These are phyloP conservation scores for Aspergillus mulundensis DNA, from an alignment of 495 filamentous ascomycete genomes.

Conservation along the genomic window DNA sequence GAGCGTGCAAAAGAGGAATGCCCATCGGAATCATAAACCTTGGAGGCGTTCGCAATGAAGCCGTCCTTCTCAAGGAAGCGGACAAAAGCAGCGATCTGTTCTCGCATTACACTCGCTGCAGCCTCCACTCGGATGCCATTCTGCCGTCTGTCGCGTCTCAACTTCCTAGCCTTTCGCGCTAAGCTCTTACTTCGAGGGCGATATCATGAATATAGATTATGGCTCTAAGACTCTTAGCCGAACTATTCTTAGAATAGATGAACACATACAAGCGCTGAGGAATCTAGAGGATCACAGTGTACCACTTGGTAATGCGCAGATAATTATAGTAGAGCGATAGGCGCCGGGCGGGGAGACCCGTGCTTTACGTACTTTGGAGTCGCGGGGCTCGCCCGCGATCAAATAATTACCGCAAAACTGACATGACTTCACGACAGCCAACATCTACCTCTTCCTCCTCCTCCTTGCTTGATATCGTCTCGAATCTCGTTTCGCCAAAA, in stretches of 20 bases:
- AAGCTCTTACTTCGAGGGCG: not conserved
- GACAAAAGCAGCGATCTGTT: constrained; percentile 12
- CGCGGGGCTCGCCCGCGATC: constrained; percentile 17
- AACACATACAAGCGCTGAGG: not conserved
- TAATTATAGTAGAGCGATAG: constrained; percentile 5
- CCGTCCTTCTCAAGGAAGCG: constrained; percentile 56
- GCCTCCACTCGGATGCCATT: constrained; percentile 33
- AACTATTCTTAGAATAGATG: not conserved
- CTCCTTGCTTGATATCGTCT: constrained; percentile 26
- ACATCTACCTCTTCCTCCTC: constrained; percentile 17
- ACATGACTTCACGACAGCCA: constrained; percentile 23
- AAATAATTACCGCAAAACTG: constrained; percentile 7
- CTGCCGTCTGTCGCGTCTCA: constrained; percentile 33
- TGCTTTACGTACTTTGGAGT: not conserved
- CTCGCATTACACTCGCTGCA: constrained; percentile 34
- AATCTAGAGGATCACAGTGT: not conserved
- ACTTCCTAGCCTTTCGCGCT: constrained; percentile 22
- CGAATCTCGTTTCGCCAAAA: constrained; percentile 37
- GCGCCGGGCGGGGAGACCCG: constrained; percentile 2
- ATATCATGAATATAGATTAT: not conserved
- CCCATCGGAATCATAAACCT: constrained; percentile 81
- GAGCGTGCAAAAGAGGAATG: constrained; percentile 76
- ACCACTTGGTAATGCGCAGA: no score
- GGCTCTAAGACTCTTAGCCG: not conserved
- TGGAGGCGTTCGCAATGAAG: constrained; percentile 78